A percentile compares a stretch with the other conserved stretches of the same genome.
phyloP scores from a whole-genome alignment of 2,329 filamentous ascomycete genomes.

The Ascochyta koolunga region DNA sequence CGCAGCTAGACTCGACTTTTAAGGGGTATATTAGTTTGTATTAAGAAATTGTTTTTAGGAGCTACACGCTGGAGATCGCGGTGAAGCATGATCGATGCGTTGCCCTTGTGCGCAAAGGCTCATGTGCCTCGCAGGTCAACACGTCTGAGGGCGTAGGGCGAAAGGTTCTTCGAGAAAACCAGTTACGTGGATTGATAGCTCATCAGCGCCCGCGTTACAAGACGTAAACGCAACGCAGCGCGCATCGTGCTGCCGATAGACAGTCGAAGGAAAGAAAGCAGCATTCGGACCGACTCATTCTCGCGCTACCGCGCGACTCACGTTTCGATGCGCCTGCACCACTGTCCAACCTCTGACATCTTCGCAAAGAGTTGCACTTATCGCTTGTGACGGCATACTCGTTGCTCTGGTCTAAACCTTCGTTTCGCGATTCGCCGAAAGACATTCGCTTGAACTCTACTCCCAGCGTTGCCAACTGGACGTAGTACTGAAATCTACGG shows the following conservation, averaged over 20 bases:
- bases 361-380: neutral
- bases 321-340: constrained; percentile 11
- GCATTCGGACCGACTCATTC: neutral
- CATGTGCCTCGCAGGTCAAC: too few species aligned
- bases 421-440: too few species aligned
- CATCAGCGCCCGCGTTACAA: too few species aligned
- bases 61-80: neutral
- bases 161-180: too few species aligned
- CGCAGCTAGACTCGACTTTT: neutral
- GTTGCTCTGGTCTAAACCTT: neutral
- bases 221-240: too few species aligned
- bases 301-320: neutral
- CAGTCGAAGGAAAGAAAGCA: neutral
- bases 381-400: neutral
- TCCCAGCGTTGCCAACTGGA: too few species aligned
- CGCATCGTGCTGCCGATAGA: neutral
- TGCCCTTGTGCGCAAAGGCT: too few species aligned
- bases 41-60: neutral
- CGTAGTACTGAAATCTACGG: too few species aligned
- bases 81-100: neutral
- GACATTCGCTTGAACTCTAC: too few species aligned
- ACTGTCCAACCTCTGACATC: neutral
- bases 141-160: too few species aligned
- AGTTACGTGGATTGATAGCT: too few species aligned
- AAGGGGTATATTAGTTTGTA: neutral